Conservation (phyloP, 208 protist species). For the Giardia muris region DNA sequence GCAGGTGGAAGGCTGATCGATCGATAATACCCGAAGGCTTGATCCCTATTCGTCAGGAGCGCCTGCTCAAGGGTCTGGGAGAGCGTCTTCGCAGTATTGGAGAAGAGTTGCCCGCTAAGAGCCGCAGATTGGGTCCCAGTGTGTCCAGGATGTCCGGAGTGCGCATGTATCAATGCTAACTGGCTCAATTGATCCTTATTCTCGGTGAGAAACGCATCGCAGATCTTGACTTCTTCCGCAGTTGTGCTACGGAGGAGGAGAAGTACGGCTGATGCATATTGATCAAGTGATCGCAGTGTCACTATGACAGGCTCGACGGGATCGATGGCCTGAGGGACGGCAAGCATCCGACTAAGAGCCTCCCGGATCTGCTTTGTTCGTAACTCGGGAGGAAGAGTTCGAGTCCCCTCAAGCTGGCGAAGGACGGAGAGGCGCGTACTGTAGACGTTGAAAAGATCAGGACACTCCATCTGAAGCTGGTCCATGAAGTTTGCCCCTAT, state of each 20-base stretch:
- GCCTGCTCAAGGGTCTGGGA: not conserved
- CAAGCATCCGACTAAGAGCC: not conserved
- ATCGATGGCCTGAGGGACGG: not conserved
- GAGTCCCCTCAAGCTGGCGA: not conserved
- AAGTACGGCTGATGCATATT: too few species aligned
- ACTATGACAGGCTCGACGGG: not conserved
- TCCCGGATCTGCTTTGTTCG: not conserved
- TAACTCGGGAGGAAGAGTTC: not conserved
- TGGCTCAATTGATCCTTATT: too few species aligned
- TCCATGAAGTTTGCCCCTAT: not conserved
- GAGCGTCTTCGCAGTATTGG: too few species aligned
- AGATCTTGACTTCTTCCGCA: too few species aligned
- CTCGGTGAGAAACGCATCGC: too few species aligned
- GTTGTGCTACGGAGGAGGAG: too few species aligned
- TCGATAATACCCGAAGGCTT: not conserved
- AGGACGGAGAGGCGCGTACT: not conserved
- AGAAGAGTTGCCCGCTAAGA: too few species aligned
- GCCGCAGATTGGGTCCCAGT: too few species aligned
- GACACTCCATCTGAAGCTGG: not conserved
- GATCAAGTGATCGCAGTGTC: not conserved
- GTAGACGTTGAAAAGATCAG: not conserved
- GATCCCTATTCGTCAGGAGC: not conserved
- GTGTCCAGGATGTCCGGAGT: too few species aligned
- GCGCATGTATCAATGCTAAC: too few species aligned
- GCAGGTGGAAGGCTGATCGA: not conserved